These are phyloP conservation scores for Pyricularia grisea DNA, from an alignment of 2,329 filamentous ascomycete genomes.

Conservation along the genomic window DNA sequence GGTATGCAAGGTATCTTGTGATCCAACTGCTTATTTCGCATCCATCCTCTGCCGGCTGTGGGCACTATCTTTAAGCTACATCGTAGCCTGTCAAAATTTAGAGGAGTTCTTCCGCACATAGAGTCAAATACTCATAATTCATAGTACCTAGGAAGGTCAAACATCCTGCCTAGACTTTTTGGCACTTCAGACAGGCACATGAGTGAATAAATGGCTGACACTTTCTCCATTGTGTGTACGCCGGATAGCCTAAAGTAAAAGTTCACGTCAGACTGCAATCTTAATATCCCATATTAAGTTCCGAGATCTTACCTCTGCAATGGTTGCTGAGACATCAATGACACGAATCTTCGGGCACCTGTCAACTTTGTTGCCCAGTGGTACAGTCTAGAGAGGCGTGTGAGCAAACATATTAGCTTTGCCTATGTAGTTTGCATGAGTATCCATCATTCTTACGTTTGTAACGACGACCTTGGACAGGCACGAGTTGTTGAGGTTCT, in stretches of 20 bases:
- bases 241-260: constrained; percentile 43
- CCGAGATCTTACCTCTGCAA: constrained; percentile 38
- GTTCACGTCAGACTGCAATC: constrained; percentile 6
- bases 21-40: not conserved
- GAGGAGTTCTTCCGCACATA: not conserved
- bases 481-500: constrained; percentile 71
- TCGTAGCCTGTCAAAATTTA: not conserved
- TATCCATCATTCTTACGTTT: constrained; percentile 32
- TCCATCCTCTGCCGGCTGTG: not conserved
- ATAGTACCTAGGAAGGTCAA: not conserved
- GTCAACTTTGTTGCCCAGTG: constrained; percentile 67
- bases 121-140: not conserved
- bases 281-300: not conserved
- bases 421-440: not conserved
- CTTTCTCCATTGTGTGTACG: constrained; percentile 58
- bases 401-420: not conserved
- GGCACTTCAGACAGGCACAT: constrained; percentile 42
- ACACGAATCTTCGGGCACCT: constrained; percentile 71
- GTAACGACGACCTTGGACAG: constrained; percentile 78
- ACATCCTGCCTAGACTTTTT: not conserved
- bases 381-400: constrained; percentile 46
- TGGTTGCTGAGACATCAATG: constrained; percentile 82
- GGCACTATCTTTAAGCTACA: not conserved
- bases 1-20: not conserved
- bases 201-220: constrained; percentile 60